Percentiles rank a stretch among this genome's conserved stretches.
These are phyloP conservation scores for Calonectria pseudoreteaudii DNA, from an alignment of 2,329 filamentous ascomycete genomes.

Conservation along the genomic window DNA sequence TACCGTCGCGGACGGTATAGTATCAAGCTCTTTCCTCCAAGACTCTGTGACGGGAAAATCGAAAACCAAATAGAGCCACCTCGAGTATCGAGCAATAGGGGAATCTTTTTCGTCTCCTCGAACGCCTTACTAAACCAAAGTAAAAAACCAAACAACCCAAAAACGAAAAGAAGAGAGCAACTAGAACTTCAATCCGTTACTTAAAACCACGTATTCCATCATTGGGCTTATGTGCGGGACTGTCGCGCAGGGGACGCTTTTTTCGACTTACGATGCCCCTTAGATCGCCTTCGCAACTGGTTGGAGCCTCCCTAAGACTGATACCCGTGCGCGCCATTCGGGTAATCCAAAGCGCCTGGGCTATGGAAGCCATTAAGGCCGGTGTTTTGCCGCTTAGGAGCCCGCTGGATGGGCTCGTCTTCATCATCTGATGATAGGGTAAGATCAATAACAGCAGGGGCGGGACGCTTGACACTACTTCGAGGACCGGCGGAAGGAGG, in stretches of 20 bases:
- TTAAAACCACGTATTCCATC: not conserved
- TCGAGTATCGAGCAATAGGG: conserved; percentile 36
- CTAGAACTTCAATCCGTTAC: not conserved
- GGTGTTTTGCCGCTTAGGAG: conserved; percentile 60
- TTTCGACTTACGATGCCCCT: conserved; percentile 25
- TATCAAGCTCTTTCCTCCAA: conserved; percentile 7
- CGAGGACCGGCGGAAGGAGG: conserved; percentile 51
- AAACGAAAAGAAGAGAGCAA: not conserved
- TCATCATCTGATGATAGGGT: conserved; percentile 68
- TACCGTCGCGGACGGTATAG: not conserved
- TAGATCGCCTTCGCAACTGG: conserved; percentile 13
- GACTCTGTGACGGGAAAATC: conserved; percentile 26
- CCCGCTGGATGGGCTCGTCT: conserved; percentile 58
- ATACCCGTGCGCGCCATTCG: conserved; percentile 40
- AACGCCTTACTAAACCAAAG: conserved; percentile 40
- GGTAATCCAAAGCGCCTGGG: conserved; percentile 31
- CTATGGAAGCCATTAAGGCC: conserved; percentile 39
- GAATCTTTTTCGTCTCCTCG: conserved; percentile 46
- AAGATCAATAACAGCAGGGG: conserved; percentile 68
- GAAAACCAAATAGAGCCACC: conserved; percentile 33
- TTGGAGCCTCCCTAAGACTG: conserved; percentile 33
- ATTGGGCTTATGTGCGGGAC: not conserved
- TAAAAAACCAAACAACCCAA: conserved; percentile 6
- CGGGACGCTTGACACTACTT: conserved; percentile 60
- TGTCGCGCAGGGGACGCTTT: not conserved